Base-by-base conservation (phyloP, 495 filamentous ascomycete species). In the Penicillium subrubescens region DNA sequence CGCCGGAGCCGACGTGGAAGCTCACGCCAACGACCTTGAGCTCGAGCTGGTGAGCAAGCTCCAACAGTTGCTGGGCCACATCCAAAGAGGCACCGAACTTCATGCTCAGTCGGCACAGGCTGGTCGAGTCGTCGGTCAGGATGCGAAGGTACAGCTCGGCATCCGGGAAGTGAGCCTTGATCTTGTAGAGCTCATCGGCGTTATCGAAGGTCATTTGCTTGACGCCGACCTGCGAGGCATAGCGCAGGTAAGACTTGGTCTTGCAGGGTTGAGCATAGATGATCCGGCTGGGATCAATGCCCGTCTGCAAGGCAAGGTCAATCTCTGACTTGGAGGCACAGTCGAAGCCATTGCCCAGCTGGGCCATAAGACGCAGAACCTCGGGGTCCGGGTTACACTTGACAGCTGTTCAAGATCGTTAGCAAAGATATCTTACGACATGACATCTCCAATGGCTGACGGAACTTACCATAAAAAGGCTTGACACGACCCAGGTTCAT, bases 121-220 rank as follows among this genome's bases (percentile, higher is more conserved):
- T 94, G 59, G 91, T 92, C 19, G 95, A 96, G 73, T 99, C 95
- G 75, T 99, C 95, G 25, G 95, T 98, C 64, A 93, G 79, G 74
- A 99, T 97, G 64, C 95, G 93, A 37, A 99, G 84, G 80, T 91
- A 93, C 15, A 98, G 87, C 79, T 97, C 91, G 37, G 95, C 95
- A 25, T 87, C 88, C 12, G 95, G 96, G 72, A 86, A 97, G 64
- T 92, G 84, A 66, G 91, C 87, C 74, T 96, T 94, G 78, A 96
- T 95, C 84, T 99, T 98, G 86, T 94, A 92, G 37, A 99, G 86
- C 82, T 99, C 96, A 72, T 98, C 95, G 66, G 92, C 88, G 69
- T 98, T 97, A 82, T 99, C 95, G 70, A 98, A 97, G 12, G 95
- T 98, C 93, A 99, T 98, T 83, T 97, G 93, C 81, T 92, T 96